Evolutionary conservation across 352 stramenopile species (phyloP).

Genomic region (Phytophthora nicotianae): DNA sequence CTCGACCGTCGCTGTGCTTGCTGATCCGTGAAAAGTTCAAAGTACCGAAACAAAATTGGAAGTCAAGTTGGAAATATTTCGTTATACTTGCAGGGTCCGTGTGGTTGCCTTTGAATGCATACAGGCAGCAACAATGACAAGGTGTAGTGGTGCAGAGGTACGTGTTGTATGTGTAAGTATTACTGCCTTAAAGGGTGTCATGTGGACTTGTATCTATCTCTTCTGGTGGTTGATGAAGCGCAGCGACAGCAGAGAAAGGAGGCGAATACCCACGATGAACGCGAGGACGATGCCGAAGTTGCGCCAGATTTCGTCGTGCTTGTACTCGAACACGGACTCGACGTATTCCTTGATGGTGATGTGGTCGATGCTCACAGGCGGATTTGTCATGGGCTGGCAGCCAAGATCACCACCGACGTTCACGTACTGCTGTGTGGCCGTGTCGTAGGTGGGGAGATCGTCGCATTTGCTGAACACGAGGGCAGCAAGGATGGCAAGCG

Average conservation of each 20-base stretch:
- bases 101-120: not conserved
- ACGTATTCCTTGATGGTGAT: constrained; percentile 63
- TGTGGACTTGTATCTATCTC: constrained; percentile 19
- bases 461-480: constrained; percentile 54
- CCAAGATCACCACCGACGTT: constrained; percentile 36
- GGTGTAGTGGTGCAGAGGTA: constrained; percentile 4
- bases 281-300: constrained; percentile 51
- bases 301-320: constrained; percentile 57
- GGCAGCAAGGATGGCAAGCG: constrained; percentile 40
- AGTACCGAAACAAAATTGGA: not conserved
- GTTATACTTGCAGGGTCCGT: too few species aligned
- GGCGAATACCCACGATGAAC: constrained; percentile 54
- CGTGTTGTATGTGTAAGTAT: too few species aligned
- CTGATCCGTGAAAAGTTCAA: constrained; percentile 40
- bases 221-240: constrained; percentile 69
- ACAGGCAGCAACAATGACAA: not conserved
- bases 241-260: constrained; percentile 53
- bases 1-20: constrained; percentile 73
- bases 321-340: constrained; percentile 54
- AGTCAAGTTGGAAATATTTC: not conserved
- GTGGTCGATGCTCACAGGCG: constrained; percentile 36
- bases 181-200: not conserved
- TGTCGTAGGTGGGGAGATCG: constrained; percentile 37
- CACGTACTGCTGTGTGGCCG: constrained; percentile 31
- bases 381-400: constrained; percentile 44